Evolutionary conservation across 805 yeast genomes (phyloP), one percentile per base, ranked within the genome.

Genomic region (Candida ponderosae): DNA sequence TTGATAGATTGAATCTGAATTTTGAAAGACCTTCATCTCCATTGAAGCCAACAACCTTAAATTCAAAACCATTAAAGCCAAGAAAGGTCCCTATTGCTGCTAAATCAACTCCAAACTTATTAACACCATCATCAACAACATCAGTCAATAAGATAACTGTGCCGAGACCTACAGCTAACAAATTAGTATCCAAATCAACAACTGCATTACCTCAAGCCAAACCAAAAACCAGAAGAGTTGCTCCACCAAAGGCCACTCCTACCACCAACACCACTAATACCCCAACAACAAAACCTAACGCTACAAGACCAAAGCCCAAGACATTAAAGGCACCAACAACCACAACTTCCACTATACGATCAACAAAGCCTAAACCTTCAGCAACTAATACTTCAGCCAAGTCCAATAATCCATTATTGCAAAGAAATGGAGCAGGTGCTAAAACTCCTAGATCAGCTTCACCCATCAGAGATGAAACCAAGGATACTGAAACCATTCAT

Each of bases 401-500:
- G 24, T 8, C 7, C 24, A 8, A 21, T 7, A 24, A n/a, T n/a
- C n/a, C n/a, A n/a, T n/a, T n/a, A n/a, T n/a, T n/a, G n/a, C n/a
- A n/a, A n/a, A n/a, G n/a, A n/a, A n/a, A n/a, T n/a, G n/a, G n/a
- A n/a, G n/a, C n/a, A n/a, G n/a, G n/a, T n/a, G n/a, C n/a, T n/a
- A n/a, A n/a, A n/a, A n/a, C n/a, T 8, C 13, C 39, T 5, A 35
- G 33, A n/a, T 33, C 30, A 16, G 30, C 6, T 5, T 32, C 39
- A 13, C 39, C 39, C 13, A 5, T 28, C 6, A 15, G 19, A 4
- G 30, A 28, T 20, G 40, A 38, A 4, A 30, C 19, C 37, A 32
- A 43, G 35, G 55, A 51, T 21, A 51, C 54, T 2, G 56, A 49
- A 29, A 51, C 54, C 4, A 38, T 49, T 14, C 37, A 45, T 9